Evolutionary conservation across 495 filamentous ascomycete genomes (phyloP), one percentile per base, ranked within the genome.

Genomic region (Neurospora tetrasperma): DNA sequence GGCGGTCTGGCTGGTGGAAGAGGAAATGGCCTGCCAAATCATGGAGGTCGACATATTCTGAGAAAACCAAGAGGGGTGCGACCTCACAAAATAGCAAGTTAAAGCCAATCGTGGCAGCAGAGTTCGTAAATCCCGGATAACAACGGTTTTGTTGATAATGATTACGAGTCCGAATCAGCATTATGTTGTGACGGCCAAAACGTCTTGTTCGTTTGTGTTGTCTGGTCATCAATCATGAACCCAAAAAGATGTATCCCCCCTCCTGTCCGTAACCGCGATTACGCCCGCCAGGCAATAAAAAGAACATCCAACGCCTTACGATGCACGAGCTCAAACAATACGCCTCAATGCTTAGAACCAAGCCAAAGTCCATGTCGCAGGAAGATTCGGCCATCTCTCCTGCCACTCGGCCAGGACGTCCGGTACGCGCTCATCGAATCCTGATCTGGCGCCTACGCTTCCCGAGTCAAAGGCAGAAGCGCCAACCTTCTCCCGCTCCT

Each of bases 371-470:
- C 96, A 99, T 75, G 95, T 85, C 11, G 93, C 92, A 31, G 96
- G 96, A 74, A 98, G 78, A 75, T 91, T 89, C 39, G 96, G 96
- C 91, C 95, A 97, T 80, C 90, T 89, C 81, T 95, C 94, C 83
- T 99, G 96, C 96, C 96, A 99, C 74, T 89, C 89, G n/a, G 89
- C 96, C 73, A 99, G 80, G 39, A 99, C 91, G 66, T 97, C 94
- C 0, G 96, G 96, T 12, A 99, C 96, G 68, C 89, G 88, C 78
- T 96, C 94, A 83, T 99, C 96, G 76, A 99, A 98, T 48, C 91
- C 90, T 70, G 84, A 83, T 23, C 95, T 85, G 66, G 89, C 88
- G 11, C 86, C 88, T 35, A 87, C 89, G 71, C 84, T 86, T 3
- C 90, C 93, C 73, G 87, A 85, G 74, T 93, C 90, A 85, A 93